Base-by-base conservation (phyloP, 164 flowering plant genomes). In the Liquidambar formosana region DNA sequence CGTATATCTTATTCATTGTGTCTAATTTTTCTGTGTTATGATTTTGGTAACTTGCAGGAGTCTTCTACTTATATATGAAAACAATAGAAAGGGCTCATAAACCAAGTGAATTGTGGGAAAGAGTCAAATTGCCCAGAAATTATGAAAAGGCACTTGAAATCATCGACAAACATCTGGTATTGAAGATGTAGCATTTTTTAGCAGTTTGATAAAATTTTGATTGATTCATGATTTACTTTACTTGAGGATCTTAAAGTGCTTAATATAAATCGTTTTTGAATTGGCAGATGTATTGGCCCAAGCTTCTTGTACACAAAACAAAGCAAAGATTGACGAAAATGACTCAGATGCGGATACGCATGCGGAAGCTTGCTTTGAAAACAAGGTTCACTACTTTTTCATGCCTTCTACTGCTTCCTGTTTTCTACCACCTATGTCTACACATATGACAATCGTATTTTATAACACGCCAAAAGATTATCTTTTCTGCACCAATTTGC, bases 271-370 rank as follows among this genome's bases (percentile, higher is more conserved):
- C 68, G 13, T 13, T 26, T 15, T 21, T 73, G 47, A 38, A 9
- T 61, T 68, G 80, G 67, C 80, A 91, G 97, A 84, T 85, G 88
- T 87, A 86, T 67, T 95, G 99, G 97, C 97, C 97, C 8, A 89
- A 91, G 80, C 71, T 86, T 65, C 88, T 93, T 61, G 82, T 88
- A 10, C 97, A 93, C 78, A 95, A 90, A 75, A 79, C 76, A 33
- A 95, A 95, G 78, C 97, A 93, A 60, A 82, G 97, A 14, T 80
- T 93, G 69, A 93, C 97, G 26, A 95, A 91, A 82, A 88, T 95
- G 97, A 89, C 97, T 54, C 97, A 93, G 69, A 90, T 90, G 94
- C 85, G 96, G 49, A 89, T 93, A 65, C 92, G 97, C 13, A 93
- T 86, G 97, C 85, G 94, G 84, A 95, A 91, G 74, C 94, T 95